Evolutionary conservation across 2,329 filamentous ascomycete genomes (phyloP), one percentile per base, ranked within the genome.

Genomic region (Venturia oleaginea): DNA sequence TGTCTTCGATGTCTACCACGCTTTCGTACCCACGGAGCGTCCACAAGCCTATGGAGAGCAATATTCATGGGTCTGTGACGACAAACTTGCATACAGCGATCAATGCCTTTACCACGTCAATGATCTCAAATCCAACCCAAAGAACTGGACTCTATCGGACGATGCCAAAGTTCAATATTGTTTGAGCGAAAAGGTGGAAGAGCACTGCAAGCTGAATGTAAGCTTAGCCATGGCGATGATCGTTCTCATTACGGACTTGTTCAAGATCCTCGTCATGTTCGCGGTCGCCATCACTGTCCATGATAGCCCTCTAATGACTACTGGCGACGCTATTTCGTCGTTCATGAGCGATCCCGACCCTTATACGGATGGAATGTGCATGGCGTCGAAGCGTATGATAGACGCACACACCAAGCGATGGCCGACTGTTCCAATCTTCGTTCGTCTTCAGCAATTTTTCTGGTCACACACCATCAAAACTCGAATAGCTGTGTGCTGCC

Each of bases 291-390:
- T 63, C 40, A 34, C 48, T 1, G 63, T 70, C 5, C 67, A 67
- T 15, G 65, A 69, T 3, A 42, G 61, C 1, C 65, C 71, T 4
- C 59, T 73, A 19, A 68, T 72, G 37, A 73, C 69, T 2, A 67
- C 70, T 15, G 71, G 69, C 19, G 72, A 72, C 66, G 72, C 70
- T 1, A 67, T 72, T 22, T 55, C 66, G n/a, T 71, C 68, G 19
- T 74, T 70, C 59, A 64, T 72, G 10, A 64, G 66, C 6, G 17
- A 65, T 8, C 66, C 68, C 6, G 71, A 72, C 64, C 61, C 51
- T 30, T 64, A 65, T 6, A 73, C 71, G 62, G n/a, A 65, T 61
- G 63, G 59, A n/a, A 65, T 65, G 64, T 65, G 64, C 24, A 65
- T 65, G 64, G 64, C 64, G 19, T 62, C 64, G 19, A 65, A 65